Conservation (phyloP, 2,329 filamentous ascomycete genomes). For the Nigrograna mackinnonii region DNA sequence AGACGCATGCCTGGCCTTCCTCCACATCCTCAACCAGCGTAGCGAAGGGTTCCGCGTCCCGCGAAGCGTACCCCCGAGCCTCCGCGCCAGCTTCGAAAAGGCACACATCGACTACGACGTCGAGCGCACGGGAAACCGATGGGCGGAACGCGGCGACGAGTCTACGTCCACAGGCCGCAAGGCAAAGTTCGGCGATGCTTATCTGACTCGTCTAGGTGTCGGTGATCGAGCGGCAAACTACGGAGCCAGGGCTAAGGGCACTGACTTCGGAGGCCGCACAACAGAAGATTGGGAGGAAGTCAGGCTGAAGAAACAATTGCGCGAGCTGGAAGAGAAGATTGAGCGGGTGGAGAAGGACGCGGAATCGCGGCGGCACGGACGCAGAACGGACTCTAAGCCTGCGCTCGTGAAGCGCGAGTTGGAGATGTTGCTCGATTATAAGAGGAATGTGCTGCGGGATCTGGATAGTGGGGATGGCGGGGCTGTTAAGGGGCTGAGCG, state of each 20-base stretch:
- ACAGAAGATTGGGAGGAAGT: conserved; percentile 98
- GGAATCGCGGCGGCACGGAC: conserved; percentile 58
- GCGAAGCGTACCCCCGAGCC: conserved; percentile 85
- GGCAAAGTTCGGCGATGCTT: conserved; percentile 96
- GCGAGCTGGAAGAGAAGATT: conserved; percentile 87
- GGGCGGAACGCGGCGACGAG: conserved; percentile 79
- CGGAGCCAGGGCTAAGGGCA: conserved; percentile 71
- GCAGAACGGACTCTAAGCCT: conserved; percentile 74
- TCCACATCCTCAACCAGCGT: conserved; percentile 94
- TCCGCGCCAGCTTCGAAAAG: conserved; percentile 89
- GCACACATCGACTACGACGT: conserved; percentile 97
- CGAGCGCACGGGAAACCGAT: conserved; percentile 75
- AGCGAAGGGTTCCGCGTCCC: conserved; percentile 96
- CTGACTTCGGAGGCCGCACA: conserved; percentile 84
- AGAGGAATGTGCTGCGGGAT: conserved; percentile 77
- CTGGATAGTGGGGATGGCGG: conserved; percentile 74
- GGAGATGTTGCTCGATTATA: conserved; percentile 93
- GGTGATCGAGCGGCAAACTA: conserved; percentile 72
- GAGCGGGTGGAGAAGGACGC: conserved; percentile 77
- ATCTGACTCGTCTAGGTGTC: conserved; percentile 83
- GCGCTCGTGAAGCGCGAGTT: conserved; percentile 92
- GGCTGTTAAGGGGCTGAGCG: conserved; percentile 66
- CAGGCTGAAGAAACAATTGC: conserved; percentile 86
- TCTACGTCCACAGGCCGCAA: conserved; percentile 85
- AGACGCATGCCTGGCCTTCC: conserved; percentile 89